A percentile compares a stretch with the other conserved stretches of the same genome.
phyloP scores from a whole-genome alignment of 2,329 filamentous ascomycete genomes.

The Penicillium corylophilum region DNA sequence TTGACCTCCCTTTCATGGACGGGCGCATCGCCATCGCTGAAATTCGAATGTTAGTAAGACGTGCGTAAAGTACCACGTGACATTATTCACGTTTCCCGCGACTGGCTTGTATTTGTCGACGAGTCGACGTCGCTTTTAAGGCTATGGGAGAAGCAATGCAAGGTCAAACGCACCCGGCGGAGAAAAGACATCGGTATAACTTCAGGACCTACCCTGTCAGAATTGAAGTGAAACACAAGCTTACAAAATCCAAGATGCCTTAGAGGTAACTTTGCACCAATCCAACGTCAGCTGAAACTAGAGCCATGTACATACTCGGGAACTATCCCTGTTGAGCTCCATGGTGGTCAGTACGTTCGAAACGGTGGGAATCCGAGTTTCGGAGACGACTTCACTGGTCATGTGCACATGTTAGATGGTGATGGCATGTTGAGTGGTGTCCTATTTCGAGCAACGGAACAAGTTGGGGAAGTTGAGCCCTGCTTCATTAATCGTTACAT shows the following conservation, averaged over 20 bases:
- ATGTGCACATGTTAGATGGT: conserved; percentile 73
- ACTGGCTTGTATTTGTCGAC: too few relatives aligned
- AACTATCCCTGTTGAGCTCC: conserved; percentile 62
- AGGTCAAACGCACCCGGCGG: background rate
- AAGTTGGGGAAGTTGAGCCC: conserved; percentile 49
- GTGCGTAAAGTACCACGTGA: too few relatives aligned
- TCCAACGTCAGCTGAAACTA: conserved; percentile 55
- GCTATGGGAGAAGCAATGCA: background rate
- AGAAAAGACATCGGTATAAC: background rate
- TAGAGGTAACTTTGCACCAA: conserved; percentile 68
- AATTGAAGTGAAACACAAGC: background rate
- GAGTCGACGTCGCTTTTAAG: background rate
- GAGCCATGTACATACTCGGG: conserved; percentile 60
- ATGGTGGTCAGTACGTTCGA: conserved; percentile 68
- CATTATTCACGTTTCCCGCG: too few relatives aligned
- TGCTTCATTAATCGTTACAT: conserved; percentile 70
- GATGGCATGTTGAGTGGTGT: conserved; percentile 73
- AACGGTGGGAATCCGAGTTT: conserved; percentile 67
- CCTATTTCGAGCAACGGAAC: conserved; percentile 51
- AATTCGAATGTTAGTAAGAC: background rate
- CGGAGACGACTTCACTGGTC: conserved; percentile 60
- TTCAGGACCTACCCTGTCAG: background rate
- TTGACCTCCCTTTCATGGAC: background rate
- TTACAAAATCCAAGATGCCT: conserved; percentile 49
- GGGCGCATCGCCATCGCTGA: background rate